Evolutionary conservation across 768 basidiomycete species (phyloP).

Genomic region (Coprinellus micaceus): DNA sequence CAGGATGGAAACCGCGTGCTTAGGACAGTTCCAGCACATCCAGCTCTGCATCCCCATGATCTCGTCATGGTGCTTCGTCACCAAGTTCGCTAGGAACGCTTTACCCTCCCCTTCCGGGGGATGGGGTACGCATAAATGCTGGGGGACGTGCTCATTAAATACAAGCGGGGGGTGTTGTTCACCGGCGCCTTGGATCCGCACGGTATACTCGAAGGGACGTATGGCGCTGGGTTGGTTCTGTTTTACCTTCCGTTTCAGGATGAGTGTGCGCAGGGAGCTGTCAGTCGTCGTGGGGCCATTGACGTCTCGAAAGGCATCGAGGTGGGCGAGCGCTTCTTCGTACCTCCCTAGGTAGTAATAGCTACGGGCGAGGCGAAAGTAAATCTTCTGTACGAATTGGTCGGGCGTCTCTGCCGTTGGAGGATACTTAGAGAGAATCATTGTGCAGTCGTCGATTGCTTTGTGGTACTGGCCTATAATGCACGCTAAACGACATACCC

Average conservation of each 20-base stretch:
- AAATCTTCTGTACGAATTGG: slow-evolving; percentile 4
- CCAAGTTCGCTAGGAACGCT: slow-evolving; percentile 2
- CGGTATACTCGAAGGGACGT: background rate
- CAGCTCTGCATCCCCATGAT: slow-evolving; percentile 8
- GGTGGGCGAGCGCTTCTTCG: slow-evolving; percentile 6
- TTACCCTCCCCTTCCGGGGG: slow-evolving; percentile 4
- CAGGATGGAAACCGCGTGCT: slow-evolving; percentile 1
- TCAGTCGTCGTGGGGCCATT: background rate
- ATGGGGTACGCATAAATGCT: background rate
- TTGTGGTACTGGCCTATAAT: background rate
- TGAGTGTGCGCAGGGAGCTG: background rate
- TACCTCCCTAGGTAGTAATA: slow-evolving; percentile 1
- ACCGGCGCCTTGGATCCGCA: background rate
- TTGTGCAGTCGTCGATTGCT: background rate
- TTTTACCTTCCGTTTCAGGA: background rate
- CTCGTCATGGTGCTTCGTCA: slow-evolving; percentile 6
- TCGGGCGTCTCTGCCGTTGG: background rate
- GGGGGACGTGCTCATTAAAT: background rate
- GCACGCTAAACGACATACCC: background rate
- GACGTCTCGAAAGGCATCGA: slow-evolving; percentile 5
- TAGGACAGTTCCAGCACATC: slow-evolving; percentile 8
- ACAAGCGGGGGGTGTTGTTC: background rate
- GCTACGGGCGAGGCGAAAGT: slow-evolving; percentile 10
- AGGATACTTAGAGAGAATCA: background rate
- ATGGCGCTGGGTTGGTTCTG: background rate